Evolutionary conservation across 2,329 filamentous ascomycete genomes (phyloP).

Genomic region (Allantophomopsis lycopodina): DNA sequence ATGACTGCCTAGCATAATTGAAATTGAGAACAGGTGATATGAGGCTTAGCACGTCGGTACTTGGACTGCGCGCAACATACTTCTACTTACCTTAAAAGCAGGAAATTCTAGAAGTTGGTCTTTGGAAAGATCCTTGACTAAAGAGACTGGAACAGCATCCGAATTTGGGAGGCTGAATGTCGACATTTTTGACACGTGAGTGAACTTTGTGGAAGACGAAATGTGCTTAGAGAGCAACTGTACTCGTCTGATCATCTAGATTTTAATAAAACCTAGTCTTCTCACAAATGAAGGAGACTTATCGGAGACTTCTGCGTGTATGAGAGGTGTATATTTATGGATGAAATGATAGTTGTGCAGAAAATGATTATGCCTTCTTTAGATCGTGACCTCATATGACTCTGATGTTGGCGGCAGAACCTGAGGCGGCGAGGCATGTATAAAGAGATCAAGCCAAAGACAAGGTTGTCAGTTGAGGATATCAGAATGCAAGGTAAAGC

Average conservation of each 20-base stretch:
- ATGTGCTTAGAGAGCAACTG: not conserved
- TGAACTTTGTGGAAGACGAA: not conserved
- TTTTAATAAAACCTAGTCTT: not conserved
- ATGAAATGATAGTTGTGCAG: too few relatives aligned
- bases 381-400: too few relatives aligned
- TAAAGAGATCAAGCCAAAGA: too few relatives aligned
- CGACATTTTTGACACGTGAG: slow-evolving; percentile 18
- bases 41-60: not conserved
- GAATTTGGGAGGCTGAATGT: slow-evolving; percentile 25
- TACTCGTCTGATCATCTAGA: not conserved
- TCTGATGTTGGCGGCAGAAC: too few relatives aligned
- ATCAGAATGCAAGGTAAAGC: too few relatives aligned
- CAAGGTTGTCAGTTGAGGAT: too few relatives aligned
- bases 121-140: slow-evolving; percentile 28
- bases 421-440: too few relatives aligned
- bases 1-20: not conserved
- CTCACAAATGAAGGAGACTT: too few relatives aligned
- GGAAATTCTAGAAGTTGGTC: slow-evolving; percentile 30
- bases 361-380: too few relatives aligned
- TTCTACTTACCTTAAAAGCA: slow-evolving; percentile 32
- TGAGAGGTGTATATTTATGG: too few relatives aligned
- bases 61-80: not conserved
- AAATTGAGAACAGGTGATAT: not conserved
- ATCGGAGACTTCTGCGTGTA: too few relatives aligned
- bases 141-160: slow-evolving; percentile 23